Conservation (phyloP, 2,329 filamentous ascomycete species). For the Chlorencoelia australis region DNA sequence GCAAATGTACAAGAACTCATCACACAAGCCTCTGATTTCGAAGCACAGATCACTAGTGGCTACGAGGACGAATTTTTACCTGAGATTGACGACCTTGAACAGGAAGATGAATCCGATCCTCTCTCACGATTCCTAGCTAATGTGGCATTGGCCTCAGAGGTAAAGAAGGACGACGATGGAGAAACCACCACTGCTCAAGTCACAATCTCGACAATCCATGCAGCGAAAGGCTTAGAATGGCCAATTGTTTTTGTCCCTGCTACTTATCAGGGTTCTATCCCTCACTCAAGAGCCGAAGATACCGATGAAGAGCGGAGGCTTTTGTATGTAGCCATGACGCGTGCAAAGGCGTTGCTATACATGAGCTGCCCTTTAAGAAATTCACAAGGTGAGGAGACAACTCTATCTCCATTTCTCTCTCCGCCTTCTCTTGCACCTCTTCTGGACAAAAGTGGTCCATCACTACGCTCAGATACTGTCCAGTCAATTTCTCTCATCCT, state of each 20-base stretch:
- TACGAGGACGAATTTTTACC: slow-evolving; percentile 48
- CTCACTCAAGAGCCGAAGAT: slow-evolving; percentile 79
- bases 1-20: slow-evolving; percentile 86
- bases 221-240: slow-evolving; percentile 94
- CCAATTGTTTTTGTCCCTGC: slow-evolving; percentile 88
- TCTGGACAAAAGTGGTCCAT: slow-evolving; percentile 57
- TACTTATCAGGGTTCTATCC: slow-evolving; percentile 82
- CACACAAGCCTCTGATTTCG: slow-evolving; percentile 64
- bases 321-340: slow-evolving; percentile 93
- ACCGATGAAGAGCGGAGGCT: slow-evolving; percentile 77
- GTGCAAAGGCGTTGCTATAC: slow-evolving; percentile 78
- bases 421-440: slow-evolving; percentile 39
- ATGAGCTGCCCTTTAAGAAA: slow-evolving; percentile 69
- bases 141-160: slow-evolving; percentile 73
- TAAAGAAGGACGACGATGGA: slow-evolving; percentile 52
- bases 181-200: slow-evolving; percentile 52
- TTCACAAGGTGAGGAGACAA: slow-evolving; percentile 51
- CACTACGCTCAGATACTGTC: slow-evolving; percentile 52
- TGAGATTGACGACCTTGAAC: slow-evolving; percentile 60
- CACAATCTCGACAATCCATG: slow-evolving; percentile 93
- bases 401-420: slow-evolving; percentile 63
- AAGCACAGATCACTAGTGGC: slow-evolving; percentile 20
- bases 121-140: slow-evolving; percentile 81
- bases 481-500: slow-evolving; percentile 63
- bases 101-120: slow-evolving; percentile 51